Conservation (phyloP, 805 yeast genomes). For the Wickerhamomyces alni region DNA sequence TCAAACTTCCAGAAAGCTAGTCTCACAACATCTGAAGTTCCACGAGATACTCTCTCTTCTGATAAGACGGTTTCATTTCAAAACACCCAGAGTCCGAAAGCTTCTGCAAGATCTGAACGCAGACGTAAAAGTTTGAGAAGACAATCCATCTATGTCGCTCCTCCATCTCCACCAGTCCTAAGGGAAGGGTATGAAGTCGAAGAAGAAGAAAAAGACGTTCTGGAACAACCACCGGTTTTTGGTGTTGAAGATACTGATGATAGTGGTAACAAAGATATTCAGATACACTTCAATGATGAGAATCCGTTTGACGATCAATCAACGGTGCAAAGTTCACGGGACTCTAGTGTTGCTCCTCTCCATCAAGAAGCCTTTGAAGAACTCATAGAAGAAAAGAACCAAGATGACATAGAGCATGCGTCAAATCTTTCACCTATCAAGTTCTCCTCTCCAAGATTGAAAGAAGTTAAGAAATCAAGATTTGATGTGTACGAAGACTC, state of each 20-base stretch:
- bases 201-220: background rate
- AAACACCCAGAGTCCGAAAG: slow-evolving; percentile 19
- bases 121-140: slow-evolving; percentile 35
- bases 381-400: background rate
- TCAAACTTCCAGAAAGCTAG: slow-evolving; percentile 5
- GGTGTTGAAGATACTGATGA: background rate
- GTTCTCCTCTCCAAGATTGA: slow-evolving; percentile 13
- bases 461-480: slow-evolving; percentile 2
- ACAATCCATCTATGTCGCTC: slow-evolving; percentile 33
- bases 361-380: slow-evolving; percentile 2
- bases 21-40: background rate
- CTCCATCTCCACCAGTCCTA: slow-evolving; percentile 10
- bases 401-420: slow-evolving; percentile 10
- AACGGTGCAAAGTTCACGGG: no score
- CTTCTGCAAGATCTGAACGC: slow-evolving; percentile 19
- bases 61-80: slow-evolving; percentile 22
- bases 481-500: slow-evolving; percentile 21
- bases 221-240: background rate
- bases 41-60: slow-evolving; percentile 6
- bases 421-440: slow-evolving; percentile 20
- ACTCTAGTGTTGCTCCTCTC: background rate
- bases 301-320: slow-evolving; percentile 16
- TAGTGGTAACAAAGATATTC: slow-evolving; percentile 7
- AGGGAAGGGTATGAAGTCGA: slow-evolving; percentile 3
- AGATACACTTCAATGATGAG: slow-evolving; percentile 21